Conservation (phyloP, 768 basidiomycete species). For the Serendipita sp. region DNA sequence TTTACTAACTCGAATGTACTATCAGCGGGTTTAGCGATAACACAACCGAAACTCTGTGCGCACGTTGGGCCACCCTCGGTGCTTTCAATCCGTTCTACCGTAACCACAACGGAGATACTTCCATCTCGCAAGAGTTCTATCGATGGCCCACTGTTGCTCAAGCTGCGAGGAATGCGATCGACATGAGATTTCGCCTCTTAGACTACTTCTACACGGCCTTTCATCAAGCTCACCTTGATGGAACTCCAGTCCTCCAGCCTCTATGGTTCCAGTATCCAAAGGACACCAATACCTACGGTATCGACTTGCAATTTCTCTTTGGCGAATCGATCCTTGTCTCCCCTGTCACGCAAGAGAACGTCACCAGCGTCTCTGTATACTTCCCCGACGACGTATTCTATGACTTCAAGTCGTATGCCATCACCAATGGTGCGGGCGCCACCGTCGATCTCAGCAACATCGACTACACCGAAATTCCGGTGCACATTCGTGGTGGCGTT, state of each 20-base stretch:
- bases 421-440: conserved; percentile 28
- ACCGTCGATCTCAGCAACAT: conserved; percentile 30
- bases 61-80: conserved; percentile 67
- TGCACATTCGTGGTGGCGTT: conserved; percentile 56
- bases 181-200: conserved; percentile 51
- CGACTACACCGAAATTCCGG: conserved; percentile 59
- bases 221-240: conserved; percentile 31
- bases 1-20: not conserved
- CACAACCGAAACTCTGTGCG: conserved; percentile 66
- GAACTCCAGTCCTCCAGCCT: conserved; percentile 57
- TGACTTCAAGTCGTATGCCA: conserved; percentile 31
- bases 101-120: conserved; percentile 55
- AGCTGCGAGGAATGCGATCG: conserved; percentile 54
- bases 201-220: conserved; percentile 35
- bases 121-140: conserved; percentile 65
- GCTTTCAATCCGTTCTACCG: conserved; percentile 73
- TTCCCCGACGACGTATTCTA: conserved; percentile 5
- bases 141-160: conserved; percentile 67
- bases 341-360: conserved; percentile 55
- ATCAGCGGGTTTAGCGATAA: conserved; percentile 27
- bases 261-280: conserved; percentile 67
- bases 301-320: conserved; percentile 57
- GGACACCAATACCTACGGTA: conserved; percentile 43
- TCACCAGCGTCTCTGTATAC: conserved; percentile 48
- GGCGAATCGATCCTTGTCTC: conserved; percentile 62